A percentile compares a stretch with the other conserved stretches of the same genome.
These are phyloP conservation scores for Pisolithus orientalis DNA, from an alignment of 768 basidiomycete genomes.

Conservation along the genomic window DNA sequence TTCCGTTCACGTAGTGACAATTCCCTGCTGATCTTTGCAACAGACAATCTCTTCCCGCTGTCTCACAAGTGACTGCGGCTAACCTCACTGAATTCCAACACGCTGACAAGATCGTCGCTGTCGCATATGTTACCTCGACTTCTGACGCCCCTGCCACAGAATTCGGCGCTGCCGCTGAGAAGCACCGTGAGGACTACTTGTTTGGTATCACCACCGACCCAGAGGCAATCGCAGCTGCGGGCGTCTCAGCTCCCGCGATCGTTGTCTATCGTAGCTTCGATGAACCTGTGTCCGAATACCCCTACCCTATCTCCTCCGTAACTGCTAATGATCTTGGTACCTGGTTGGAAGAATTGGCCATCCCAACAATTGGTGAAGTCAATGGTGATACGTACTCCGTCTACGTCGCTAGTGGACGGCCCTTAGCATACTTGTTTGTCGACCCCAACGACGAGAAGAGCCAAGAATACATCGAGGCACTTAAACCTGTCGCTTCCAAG, in stretches of 20 bases:
- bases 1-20: not conserved
- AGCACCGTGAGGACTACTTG: constrained; percentile 88
- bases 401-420: constrained; percentile 78
- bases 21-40: constrained; percentile 6
- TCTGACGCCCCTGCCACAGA: constrained; percentile 64
- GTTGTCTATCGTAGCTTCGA: constrained; percentile 93
- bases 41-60: constrained; percentile 91
- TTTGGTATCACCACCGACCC: constrained; percentile 83
- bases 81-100: constrained; percentile 82
- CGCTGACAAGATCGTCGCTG: constrained; percentile 83
- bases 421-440: constrained; percentile 92
- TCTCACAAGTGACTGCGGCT: constrained; percentile 69
- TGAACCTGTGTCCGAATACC: constrained; percentile 67
- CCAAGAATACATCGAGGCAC: constrained; percentile 54
- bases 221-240: constrained; percentile 60
- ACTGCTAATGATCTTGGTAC: constrained; percentile 57
- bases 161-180: constrained; percentile 77
- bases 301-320: constrained; percentile 50
- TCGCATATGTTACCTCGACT: constrained; percentile 77
- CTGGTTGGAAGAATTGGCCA: constrained; percentile 78
- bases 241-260: constrained; percentile 74
- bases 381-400: constrained; percentile 86
- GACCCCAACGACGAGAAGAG: constrained; percentile 68
- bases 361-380: constrained; percentile 90
- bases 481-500: constrained; percentile 74